Evolutionary conservation across 768 basidiomycete genomes (phyloP).

Genomic region (Pleurotus djamor): DNA sequence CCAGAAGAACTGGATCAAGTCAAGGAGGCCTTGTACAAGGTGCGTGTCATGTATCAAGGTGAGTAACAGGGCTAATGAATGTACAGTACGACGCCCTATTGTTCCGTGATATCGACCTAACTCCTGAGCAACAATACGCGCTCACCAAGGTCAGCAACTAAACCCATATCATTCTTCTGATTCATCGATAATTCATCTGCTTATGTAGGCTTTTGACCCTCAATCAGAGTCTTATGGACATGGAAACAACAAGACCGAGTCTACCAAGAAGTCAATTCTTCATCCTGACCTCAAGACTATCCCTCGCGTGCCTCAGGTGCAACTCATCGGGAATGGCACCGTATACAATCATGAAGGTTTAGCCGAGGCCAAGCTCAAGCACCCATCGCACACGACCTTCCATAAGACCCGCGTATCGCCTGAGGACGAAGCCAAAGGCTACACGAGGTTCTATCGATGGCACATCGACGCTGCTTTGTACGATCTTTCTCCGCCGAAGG

Average conservation of each 20-base stretch:
- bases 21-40: conserved; percentile 75
- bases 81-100: conserved; percentile 68
- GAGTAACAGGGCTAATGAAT: neutral
- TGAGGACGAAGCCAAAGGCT: conserved; percentile 74
- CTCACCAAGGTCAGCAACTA: conserved; percentile 69
- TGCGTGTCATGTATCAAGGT: conserved; percentile 21
- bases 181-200: neutral
- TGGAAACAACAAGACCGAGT: conserved; percentile 83
- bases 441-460: conserved; percentile 90
- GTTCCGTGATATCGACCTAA: conserved; percentile 66
- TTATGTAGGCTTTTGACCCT: conserved; percentile 82
- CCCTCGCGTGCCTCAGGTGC: conserved; percentile 84
- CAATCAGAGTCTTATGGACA: conserved; percentile 70
- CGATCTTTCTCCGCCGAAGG: conserved; percentile 76
- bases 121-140: conserved; percentile 82
- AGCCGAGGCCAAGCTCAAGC: conserved; percentile 74
- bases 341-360: conserved; percentile 83
- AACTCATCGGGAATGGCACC: conserved; percentile 87
- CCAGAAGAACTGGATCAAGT: conserved; percentile 66
- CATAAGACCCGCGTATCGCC: conserved; percentile 76
- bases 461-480: conserved; percentile 90
- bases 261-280: conserved; percentile 74
- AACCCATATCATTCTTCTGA: neutral
- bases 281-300: conserved; percentile 92
- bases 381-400: conserved; percentile 84